Evolutionary conservation across 345 rosid species (phyloP), one percentile per base, ranked within the genome.

Genomic region (Citrus unshiu): DNA sequence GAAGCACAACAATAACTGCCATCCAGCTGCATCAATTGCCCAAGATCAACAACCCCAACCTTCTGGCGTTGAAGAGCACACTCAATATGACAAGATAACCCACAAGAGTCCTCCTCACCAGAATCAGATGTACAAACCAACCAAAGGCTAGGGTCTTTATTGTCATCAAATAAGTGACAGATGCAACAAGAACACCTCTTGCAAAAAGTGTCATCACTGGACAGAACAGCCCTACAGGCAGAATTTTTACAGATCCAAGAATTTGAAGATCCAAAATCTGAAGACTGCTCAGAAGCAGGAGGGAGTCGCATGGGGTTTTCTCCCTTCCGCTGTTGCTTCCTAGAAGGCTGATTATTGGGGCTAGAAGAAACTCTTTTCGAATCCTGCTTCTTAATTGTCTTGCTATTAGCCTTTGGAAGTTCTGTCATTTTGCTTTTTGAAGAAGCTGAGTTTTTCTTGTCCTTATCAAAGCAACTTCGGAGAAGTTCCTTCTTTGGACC

Each of bases 111-210:
- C 62, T 77, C 88, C 78, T 87, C 77, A 71, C 85, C 88, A 75
- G 82, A 85, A 37, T 88, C 94, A 65, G 94, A 84, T 37, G 87
- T 63, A 83, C 94, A 91, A 63, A 89, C 88, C 89, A 92, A 86
- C 96, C 96, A 92, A 59, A 90, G 91, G 84, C 93, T 92, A 21
- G 93, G 92, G 79, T 92, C 96, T 85, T 90, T 92, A 79, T 94
- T 97, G 77, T 93, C 98, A 83, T 97, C 99, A 81, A 91, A 97
- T 51, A 79, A 66, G 84, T 94, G 98, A 76, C 99, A 97, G 43
- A 97, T 91, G 58, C 97, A 94, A 82, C 99, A 97, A 74, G 99
- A 97, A 78, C 99, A 97, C 81, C 99, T 93, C 86, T 82, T 92
- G 90, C 99, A 97, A 79, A 94, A 97, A 49, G 93, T 84, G 78